These are phyloP conservation scores for Botrytis galanthina DNA, from an alignment of 2,329 filamentous ascomycete genomes.

Conservation along the genomic window DNA sequence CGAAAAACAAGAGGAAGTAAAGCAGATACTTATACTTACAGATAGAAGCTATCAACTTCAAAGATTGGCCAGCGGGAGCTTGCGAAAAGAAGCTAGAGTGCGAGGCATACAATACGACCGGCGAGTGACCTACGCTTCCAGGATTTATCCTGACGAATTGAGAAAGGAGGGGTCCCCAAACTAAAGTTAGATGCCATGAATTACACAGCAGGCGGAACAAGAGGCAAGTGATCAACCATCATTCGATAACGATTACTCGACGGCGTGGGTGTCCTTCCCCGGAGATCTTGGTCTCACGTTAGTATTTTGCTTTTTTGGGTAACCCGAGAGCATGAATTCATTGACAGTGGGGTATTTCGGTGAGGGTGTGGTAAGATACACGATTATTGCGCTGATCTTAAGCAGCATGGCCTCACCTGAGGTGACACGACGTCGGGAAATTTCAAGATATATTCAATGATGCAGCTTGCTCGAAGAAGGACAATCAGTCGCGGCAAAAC, in stretches of 20 bases:
- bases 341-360: neutral
- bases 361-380: neutral
- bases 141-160: neutral
- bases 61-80: neutral
- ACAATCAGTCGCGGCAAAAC: neutral
- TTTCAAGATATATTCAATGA: neutral
- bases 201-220: neutral
- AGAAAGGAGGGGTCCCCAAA: neutral
- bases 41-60: neutral
- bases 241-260: neutral
- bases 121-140: neutral
- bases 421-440: neutral
- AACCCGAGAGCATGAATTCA: neutral
- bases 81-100: neutral
- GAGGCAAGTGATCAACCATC: conserved; percentile 5
- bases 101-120: neutral
- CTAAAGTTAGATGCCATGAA: neutral
- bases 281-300: neutral
- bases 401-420: neutral
- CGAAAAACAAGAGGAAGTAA: neutral
- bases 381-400: neutral
- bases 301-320: neutral
- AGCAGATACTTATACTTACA: conserved; percentile 11
- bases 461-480: neutral
- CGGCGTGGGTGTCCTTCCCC: neutral